These are phyloP conservation scores for Calophaca sinica DNA, from an alignment of 306 rosid species.

Conservation along the genomic window DNA sequence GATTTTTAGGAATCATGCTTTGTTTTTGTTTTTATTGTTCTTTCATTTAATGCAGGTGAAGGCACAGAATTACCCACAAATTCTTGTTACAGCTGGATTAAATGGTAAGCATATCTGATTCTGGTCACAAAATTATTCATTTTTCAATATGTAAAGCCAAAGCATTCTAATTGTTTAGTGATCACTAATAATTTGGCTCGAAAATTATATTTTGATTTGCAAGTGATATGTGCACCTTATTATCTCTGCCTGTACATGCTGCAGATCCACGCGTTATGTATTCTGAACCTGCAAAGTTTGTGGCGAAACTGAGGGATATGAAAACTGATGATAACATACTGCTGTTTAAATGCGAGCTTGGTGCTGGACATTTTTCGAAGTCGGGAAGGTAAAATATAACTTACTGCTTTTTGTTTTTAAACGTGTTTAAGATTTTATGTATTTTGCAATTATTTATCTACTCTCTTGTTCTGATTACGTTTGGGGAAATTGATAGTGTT, in stretches of 20 bases:
- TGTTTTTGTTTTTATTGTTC: constrained; percentile 27
- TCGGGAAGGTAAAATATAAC: constrained; percentile 78
- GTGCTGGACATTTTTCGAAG: constrained; percentile 92
- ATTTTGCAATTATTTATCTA: constrained; percentile 3
- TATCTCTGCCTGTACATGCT: constrained; percentile 39
- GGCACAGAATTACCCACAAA: constrained; percentile 77
- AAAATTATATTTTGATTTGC: constrained; percentile 7
- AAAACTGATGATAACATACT: constrained; percentile 77
- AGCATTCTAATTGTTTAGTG: constrained; percentile 31
- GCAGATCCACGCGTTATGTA: constrained; percentile 93
- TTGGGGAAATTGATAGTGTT: background rate
- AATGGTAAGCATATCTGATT: constrained; percentile 64
- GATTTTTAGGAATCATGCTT: constrained; percentile 17
- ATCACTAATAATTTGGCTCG: constrained; percentile 43
- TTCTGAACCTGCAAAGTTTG: constrained; percentile 93
- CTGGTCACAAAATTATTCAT: background rate
- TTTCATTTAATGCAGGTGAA: constrained; percentile 64
- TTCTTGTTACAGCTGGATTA: constrained; percentile 93
- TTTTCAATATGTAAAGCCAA: constrained; percentile 10
- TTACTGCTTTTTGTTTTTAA: constrained; percentile 10
- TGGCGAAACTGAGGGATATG: constrained; percentile 84
- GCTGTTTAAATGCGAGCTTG: constrained; percentile 91
- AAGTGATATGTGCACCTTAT: constrained; percentile 19
- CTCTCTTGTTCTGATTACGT: background rate
- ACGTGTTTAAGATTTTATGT: background rate